phyloP scores from a whole-genome alignment of 495 filamentous ascomycete species.

The Cercophora sp. region DNA sequence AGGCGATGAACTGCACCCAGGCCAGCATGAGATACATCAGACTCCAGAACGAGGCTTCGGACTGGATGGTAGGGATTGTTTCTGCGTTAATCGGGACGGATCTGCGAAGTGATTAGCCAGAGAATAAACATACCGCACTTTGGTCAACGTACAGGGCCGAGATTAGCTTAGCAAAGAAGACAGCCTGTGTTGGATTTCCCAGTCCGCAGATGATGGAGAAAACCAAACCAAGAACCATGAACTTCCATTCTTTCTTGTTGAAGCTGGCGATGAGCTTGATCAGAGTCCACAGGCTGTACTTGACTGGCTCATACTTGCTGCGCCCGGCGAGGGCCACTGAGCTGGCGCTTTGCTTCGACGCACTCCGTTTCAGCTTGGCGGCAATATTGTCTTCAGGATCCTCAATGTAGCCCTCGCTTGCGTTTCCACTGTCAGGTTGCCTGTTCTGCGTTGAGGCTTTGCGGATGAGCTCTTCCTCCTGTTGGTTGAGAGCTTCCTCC shows the following conservation, averaged over 20 bases:
- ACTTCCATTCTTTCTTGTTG: slow-evolving; percentile 68
- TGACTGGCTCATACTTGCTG: slow-evolving; percentile 39
- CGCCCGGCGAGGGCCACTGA: slow-evolving; percentile 61
- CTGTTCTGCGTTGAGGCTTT: slow-evolving; percentile 36
- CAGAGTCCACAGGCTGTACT: slow-evolving; percentile 74
- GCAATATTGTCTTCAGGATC: slow-evolving; percentile 60
- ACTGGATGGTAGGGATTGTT: slow-evolving; percentile 45
- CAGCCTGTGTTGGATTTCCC: slow-evolving; percentile 80
- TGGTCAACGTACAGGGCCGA: slow-evolving; percentile 38
- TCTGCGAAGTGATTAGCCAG: slow-evolving; percentile 19
- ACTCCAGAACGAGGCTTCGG: slow-evolving; percentile 81
- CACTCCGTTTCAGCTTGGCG: slow-evolving; percentile 54
- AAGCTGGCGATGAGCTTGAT: slow-evolving; percentile 81
- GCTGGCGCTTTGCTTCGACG: slow-evolving; percentile 65
- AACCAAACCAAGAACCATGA: slow-evolving; percentile 73
- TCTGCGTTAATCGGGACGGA: slow-evolving; percentile 33
- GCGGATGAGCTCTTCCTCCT: slow-evolving; percentile 44
- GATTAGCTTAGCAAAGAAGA: slow-evolving; percentile 90
- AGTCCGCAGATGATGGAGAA: slow-evolving; percentile 77
- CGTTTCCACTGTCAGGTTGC: slow-evolving; percentile 13
- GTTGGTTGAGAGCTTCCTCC: slow-evolving; percentile 36
- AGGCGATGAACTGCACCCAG: slow-evolving; percentile 67
- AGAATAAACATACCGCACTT: slow-evolving; percentile 11
- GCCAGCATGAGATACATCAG: slow-evolving; percentile 95
- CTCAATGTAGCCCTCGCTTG: slow-evolving; percentile 26